A percentile compares a stretch with the other conserved stretches of the same genome.
phyloP scores from a whole-genome alignment of 768 basidiomycete genomes.

The Pleurotus sapidus region DNA sequence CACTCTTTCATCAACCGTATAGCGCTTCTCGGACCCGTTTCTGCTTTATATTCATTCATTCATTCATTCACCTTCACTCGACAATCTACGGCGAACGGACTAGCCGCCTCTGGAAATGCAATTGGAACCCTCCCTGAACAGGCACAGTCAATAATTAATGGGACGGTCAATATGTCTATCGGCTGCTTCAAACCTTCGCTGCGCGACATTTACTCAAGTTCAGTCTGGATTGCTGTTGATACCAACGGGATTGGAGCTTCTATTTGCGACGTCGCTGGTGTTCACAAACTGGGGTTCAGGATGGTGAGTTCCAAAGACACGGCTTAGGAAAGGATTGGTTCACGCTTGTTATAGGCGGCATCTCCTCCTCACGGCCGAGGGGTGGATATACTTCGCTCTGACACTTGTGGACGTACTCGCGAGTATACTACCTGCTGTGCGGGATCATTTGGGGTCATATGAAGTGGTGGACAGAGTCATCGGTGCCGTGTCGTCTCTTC shows the following conservation, averaged over 20 bases:
- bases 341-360: slow-evolving; percentile 38
- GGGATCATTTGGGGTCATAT: slow-evolving; percentile 42
- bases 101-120: not conserved
- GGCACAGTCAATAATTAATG: slow-evolving; percentile 28
- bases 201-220: slow-evolving; percentile 44
- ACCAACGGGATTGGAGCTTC: slow-evolving; percentile 59
- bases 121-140: not conserved
- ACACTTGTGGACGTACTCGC: slow-evolving; percentile 60
- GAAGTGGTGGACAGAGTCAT: slow-evolving; percentile 54
- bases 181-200: slow-evolving; percentile 67
- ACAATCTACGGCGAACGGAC: not conserved
- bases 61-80: not conserved
- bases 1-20: not conserved
- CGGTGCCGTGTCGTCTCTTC: slow-evolving; percentile 66
- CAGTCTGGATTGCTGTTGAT: slow-evolving; percentile 54
- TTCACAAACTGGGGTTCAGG: slow-evolving; percentile 44
- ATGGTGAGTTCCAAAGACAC: slow-evolving; percentile 35
- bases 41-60: not conserved
- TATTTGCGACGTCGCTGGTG: slow-evolving; percentile 55
- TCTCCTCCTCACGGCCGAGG: slow-evolving; percentile 59
- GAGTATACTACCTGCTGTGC: slow-evolving; percentile 50
- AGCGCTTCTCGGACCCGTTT: not conserved
- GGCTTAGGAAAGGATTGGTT: not conserved
- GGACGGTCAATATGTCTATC: slow-evolving; percentile 62
- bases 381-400: slow-evolving; percentile 57